Percentiles rank a stretch among this genome's conserved stretches.
Conservation (phyloP, 2,329 filamentous ascomycete genomes). For the Orbilia oligospora region DNA sequence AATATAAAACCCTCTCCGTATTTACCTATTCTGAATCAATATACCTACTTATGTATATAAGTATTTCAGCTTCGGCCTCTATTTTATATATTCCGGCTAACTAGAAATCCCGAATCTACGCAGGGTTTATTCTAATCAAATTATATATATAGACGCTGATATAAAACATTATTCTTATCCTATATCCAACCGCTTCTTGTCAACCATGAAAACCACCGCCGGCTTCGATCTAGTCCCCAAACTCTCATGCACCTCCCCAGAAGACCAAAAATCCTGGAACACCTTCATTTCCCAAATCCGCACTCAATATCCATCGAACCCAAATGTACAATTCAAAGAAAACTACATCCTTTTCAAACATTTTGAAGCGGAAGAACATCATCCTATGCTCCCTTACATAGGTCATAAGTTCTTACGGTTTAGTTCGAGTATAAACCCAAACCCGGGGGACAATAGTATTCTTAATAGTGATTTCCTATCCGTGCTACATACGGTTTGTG, state of each 20-base stretch:
- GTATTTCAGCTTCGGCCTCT: too few relatives aligned
- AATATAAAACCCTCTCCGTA: too few relatives aligned
- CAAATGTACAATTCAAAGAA: constrained; percentile 13
- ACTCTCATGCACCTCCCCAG: constrained; percentile 6
- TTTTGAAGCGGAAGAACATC: background rate
- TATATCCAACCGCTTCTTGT: too few relatives aligned
- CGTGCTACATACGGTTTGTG: background rate
- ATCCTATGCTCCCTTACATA: background rate
- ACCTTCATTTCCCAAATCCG: constrained; percentile 18
- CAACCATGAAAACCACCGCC: background rate
- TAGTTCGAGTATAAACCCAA: background rate
- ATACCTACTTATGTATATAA: too few relatives aligned
- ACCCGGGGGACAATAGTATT: too few relatives aligned
- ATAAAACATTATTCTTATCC: too few relatives aligned
- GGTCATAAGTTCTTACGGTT: background rate
- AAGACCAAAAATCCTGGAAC: constrained; percentile 21
- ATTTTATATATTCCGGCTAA: too few relatives aligned
- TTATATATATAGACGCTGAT: too few relatives aligned
- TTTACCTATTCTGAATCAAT: too few relatives aligned
- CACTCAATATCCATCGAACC: background rate
- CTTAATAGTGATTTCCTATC: too few relatives aligned
- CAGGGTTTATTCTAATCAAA: too few relatives aligned
- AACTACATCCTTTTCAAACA: constrained; percentile 7
- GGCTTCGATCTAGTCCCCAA: constrained; percentile 24
- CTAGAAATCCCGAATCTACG: too few relatives aligned